These are phyloP conservation scores for Ligustrum vulgare DNA, from an alignment of 257 asterid genomes.

Conservation along the genomic window DNA sequence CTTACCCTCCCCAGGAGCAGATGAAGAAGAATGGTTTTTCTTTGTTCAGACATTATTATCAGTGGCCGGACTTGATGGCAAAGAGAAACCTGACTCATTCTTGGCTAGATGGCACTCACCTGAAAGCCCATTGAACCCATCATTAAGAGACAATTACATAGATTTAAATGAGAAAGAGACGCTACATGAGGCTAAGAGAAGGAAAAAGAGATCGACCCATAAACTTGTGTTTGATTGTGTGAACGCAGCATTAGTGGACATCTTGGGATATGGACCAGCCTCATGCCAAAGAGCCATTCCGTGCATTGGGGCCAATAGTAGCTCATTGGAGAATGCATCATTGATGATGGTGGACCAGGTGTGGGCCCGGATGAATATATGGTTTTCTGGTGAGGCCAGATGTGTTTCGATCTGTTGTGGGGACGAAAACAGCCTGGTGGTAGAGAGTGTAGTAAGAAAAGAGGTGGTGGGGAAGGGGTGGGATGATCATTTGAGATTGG, in stretches of 20 bases:
- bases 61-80: slow-evolving; percentile 59
- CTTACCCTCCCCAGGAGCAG: slow-evolving; percentile 40
- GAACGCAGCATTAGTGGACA: slow-evolving; percentile 61
- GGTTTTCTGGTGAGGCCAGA: slow-evolving; percentile 50
- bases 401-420: slow-evolving; percentile 37
- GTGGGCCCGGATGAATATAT: slow-evolving; percentile 62
- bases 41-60: slow-evolving; percentile 60
- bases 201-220: slow-evolving; percentile 70
- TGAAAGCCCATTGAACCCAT: slow-evolving; percentile 81
- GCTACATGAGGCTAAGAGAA: slow-evolving; percentile 61
- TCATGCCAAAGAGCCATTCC: slow-evolving; percentile 42
- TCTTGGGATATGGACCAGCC: slow-evolving; percentile 48
- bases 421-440: slow-evolving; percentile 47
- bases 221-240: slow-evolving; percentile 87
- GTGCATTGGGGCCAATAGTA: slow-evolving; percentile 24
- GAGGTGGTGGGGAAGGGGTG: slow-evolving; percentile 65
- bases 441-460: slow-evolving; percentile 51
- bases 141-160: slow-evolving; percentile 64
- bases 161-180: slow-evolving; percentile 51
- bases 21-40: slow-evolving; percentile 71
- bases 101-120: slow-evolving; percentile 68
- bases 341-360: slow-evolving; percentile 51
- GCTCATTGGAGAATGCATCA: slow-evolving; percentile 23
- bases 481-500: slow-evolving; percentile 45
- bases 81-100: slow-evolving; percentile 41